Percentiles rank a stretch among this genome's conserved stretches.
Evolutionary conservation across 495 filamentous ascomycete genomes (phyloP).

Genomic region (Talaromyces thailandensis): DNA sequence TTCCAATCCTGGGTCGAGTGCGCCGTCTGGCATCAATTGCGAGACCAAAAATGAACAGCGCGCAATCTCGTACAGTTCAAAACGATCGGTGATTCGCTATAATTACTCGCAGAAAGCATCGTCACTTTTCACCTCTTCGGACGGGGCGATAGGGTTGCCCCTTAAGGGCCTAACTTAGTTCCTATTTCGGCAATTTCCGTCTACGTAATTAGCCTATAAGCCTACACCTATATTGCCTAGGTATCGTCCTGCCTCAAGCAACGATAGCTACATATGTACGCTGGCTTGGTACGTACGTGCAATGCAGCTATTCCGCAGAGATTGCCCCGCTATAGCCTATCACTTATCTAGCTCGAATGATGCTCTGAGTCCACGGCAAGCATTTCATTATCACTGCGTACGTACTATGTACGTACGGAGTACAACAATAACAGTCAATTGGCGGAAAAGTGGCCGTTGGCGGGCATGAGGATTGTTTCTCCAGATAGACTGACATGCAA

Average conservation of each 20-base stretch:
- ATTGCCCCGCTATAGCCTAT: neutral
- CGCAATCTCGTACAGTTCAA: neutral
- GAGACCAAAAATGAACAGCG: neutral
- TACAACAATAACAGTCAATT: neutral
- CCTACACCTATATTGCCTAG: too few species aligned
- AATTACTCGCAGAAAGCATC: neutral
- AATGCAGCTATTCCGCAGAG: neutral
- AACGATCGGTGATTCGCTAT: neutral
- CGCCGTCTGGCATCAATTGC: too few species aligned
- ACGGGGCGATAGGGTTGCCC: neutral
- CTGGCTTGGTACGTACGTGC: neutral
- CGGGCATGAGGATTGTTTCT: neutral
- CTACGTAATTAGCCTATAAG: neutral
- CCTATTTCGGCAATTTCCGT: neutral
- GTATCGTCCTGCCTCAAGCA: too few species aligned
- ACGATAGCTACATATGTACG: too few species aligned
- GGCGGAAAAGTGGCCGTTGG: neutral
- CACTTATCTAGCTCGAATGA: neutral
- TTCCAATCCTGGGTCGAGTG: neutral
- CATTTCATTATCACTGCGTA: neutral
- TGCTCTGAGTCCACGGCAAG: neutral
- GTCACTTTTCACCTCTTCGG: neutral
- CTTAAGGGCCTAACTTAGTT: neutral
- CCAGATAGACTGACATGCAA: neutral
- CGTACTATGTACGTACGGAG: too few species aligned